Percentiles rank a stretch among this genome's conserved stretches.
Evolutionary conservation across 2,329 filamentous ascomycete genomes (phyloP).

Genomic region (Aspergillus viridinutans): DNA sequence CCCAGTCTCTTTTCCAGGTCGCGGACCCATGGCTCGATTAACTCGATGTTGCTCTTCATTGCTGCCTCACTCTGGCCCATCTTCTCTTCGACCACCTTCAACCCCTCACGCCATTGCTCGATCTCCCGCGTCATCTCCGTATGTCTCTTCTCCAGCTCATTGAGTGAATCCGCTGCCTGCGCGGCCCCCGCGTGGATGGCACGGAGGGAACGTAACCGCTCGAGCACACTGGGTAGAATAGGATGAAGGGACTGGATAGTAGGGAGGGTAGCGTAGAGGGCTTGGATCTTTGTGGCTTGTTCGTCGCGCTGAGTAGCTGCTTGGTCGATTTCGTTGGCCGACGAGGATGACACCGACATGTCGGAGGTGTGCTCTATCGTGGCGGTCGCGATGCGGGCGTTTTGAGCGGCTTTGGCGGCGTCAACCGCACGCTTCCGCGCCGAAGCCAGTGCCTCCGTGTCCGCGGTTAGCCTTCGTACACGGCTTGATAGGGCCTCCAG

Average conservation of each 20-base stretch:
- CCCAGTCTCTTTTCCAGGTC: constrained; percentile 75
- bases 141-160: constrained; percentile 73
- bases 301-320: constrained; percentile 52
- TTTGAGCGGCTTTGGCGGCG: constrained; percentile 39
- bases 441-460: constrained; percentile 41
- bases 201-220: constrained; percentile 76
- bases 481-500: constrained; percentile 42
- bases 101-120: constrained; percentile 75
- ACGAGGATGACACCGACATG: constrained; percentile 24
- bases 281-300: constrained; percentile 81
- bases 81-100: constrained; percentile 72
- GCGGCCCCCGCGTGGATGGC: constrained; percentile 85
- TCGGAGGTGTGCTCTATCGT: constrained; percentile 26
- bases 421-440: constrained; percentile 42
- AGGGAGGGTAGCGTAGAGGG: constrained; percentile 80
- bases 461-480: constrained; percentile 42
- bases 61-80: constrained; percentile 66
- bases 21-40: constrained; percentile 86
- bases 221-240: constrained; percentile 76
- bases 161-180: constrained; percentile 70
- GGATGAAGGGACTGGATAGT: constrained; percentile 85
- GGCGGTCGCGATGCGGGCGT: constrained; percentile 32
- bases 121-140: constrained; percentile 79
- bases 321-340: constrained; percentile 52
- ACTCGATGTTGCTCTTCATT: constrained; percentile 73